Conservation (phyloP, 1,284 basidiomycete genomes). For the Heterobasidion occidentale region DNA sequence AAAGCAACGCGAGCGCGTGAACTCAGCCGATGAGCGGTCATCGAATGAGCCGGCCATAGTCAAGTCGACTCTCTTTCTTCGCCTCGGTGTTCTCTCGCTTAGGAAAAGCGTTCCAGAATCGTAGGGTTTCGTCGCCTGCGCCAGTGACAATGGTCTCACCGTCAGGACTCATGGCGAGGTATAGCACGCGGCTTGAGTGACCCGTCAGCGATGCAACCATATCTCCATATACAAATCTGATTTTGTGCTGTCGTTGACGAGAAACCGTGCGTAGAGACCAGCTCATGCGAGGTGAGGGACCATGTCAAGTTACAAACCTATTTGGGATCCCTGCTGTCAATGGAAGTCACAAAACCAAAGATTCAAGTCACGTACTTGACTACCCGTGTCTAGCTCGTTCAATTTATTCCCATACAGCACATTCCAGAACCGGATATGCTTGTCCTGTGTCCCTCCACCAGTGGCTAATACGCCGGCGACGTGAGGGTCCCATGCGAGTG, state of each 20-base stretch:
- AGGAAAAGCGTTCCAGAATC: slow-evolving; percentile 95
- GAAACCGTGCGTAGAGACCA: slow-evolving; percentile 97
- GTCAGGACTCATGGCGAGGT: slow-evolving; percentile 94
- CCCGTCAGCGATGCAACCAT: slow-evolving; percentile 94
- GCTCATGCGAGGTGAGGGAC: slow-evolving; percentile 93
- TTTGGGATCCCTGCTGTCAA: not conserved
- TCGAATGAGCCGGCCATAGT: slow-evolving; percentile 58
- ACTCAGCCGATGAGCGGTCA: slow-evolving; percentile 18
- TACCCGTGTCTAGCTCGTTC: slow-evolving; percentile 85
- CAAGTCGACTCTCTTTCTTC: slow-evolving; percentile 42
- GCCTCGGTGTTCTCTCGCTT: slow-evolving; percentile 46
- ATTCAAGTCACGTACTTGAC: slow-evolving; percentile 61
- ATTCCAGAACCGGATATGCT: slow-evolving; percentile 98
- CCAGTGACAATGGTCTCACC: slow-evolving; percentile 98
- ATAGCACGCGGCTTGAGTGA: slow-evolving; percentile 91
- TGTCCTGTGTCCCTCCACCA: slow-evolving; percentile 97
- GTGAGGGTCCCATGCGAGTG: slow-evolving; percentile 97
- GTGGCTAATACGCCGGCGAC: slow-evolving; percentile 87
- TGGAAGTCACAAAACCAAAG: not conserved
- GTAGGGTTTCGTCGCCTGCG: slow-evolving; percentile 93
- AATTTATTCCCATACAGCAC: slow-evolving; percentile 81
- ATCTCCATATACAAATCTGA: slow-evolving; percentile 97
- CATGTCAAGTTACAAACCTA: slow-evolving; percentile 97
- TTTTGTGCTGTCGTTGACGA: slow-evolving; percentile 92
- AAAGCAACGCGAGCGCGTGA: not conserved